phyloP scores from a whole-genome alignment of 306 rosid species.

The Quercus aquifolioides region DNA sequence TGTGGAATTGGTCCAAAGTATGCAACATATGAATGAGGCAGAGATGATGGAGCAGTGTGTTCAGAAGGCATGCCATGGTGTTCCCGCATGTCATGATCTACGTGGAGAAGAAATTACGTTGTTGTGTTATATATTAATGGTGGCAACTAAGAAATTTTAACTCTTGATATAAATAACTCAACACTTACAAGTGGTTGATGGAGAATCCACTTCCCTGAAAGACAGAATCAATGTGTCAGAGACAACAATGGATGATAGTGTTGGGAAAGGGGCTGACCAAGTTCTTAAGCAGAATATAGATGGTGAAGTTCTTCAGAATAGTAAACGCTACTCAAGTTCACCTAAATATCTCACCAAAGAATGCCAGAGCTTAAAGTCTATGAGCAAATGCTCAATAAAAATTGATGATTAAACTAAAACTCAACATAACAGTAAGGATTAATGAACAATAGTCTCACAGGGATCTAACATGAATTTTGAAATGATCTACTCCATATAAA shows the following conservation, averaged over 20 bases:
- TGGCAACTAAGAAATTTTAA: background rate
- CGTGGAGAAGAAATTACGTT: background rate
- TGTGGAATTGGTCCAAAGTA: slow-evolving; percentile 20
- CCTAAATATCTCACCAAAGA: background rate
- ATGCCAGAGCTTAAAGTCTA: background rate
- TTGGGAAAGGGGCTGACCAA: background rate
- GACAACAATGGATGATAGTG: background rate
- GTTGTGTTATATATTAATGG: background rate
- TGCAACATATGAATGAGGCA: slow-evolving; percentile 11
- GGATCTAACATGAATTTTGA: background rate
- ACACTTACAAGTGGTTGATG: slow-evolving; percentile 17
- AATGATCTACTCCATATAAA: background rate
- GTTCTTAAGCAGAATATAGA: background rate
- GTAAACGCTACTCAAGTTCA: background rate
- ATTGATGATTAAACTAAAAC: background rate
- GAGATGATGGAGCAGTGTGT: background rate
- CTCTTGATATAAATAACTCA: background rate
- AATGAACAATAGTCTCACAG: background rate
- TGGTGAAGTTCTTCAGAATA: background rate
- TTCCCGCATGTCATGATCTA: slow-evolving; percentile 17
- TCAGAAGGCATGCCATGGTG: slow-evolving; percentile 10
- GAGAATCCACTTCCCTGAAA: slow-evolving; percentile 24
- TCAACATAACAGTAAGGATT: background rate
- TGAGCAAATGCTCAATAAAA: background rate
- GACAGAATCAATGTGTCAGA: background rate